Conservation (phyloP, 371 early-diverging fungal genomes). For the Blakeslea trispora region DNA sequence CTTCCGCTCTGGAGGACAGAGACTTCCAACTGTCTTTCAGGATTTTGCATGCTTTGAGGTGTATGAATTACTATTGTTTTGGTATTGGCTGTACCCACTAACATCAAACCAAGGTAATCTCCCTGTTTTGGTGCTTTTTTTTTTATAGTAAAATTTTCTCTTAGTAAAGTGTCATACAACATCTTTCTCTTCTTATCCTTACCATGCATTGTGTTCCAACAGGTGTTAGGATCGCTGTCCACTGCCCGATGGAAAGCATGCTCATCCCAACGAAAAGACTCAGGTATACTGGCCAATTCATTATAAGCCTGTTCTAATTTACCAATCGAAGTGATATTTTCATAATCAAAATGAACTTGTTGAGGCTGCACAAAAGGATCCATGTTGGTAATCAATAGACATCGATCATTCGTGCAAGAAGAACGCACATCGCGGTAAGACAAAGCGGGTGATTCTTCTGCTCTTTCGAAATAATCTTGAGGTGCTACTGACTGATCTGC, state of each 20-base stretch:
- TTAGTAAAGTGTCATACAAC: too few relatives aligned
- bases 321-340: slow-evolving; percentile 17
- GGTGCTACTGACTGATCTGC: slow-evolving; percentile 44
- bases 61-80: slow-evolving; percentile 32
- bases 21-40: slow-evolving; percentile 27
- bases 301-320: slow-evolving; percentile 17
- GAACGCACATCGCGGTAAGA: slow-evolving; percentile 54
- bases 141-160: too few relatives aligned
- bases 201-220: slow-evolving; percentile 58
- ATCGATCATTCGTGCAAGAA: slow-evolving; percentile 60
- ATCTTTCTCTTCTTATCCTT: too few relatives aligned
- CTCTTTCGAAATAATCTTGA: slow-evolving; percentile 55
- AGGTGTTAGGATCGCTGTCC: slow-evolving; percentile 56
- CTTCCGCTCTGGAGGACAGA: slow-evolving; percentile 29
- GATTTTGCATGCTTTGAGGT: slow-evolving; percentile 24
- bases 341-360: slow-evolving; percentile 35
- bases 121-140: slow-evolving; percentile 41
- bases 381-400: slow-evolving; percentile 58
- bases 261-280: slow-evolving; percentile 44
- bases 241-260: slow-evolving; percentile 59
- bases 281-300: slow-evolving; percentile 30
- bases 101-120: slow-evolving; percentile 53
- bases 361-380: slow-evolving; percentile 54
- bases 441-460: slow-evolving; percentile 48
- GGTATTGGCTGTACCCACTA: slow-evolving; percentile 39